Conservation (phyloP, 306 rosid species). For the Quercus rubra region DNA sequence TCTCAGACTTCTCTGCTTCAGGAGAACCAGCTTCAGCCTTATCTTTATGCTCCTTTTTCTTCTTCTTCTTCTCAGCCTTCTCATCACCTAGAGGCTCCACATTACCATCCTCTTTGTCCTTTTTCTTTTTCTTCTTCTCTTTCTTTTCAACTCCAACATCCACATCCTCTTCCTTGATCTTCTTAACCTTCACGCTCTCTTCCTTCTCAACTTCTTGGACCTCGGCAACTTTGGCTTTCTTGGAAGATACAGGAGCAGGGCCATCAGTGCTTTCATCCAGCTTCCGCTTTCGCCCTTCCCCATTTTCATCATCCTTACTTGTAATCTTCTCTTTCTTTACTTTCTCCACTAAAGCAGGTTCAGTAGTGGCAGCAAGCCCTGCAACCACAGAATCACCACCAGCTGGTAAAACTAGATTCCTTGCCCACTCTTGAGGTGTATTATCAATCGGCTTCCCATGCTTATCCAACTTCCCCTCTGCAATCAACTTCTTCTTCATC, state of each 20-base stretch:
- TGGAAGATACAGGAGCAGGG: slow-evolving; percentile 31
- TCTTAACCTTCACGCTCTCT: slow-evolving; percentile 23
- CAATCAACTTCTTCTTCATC: slow-evolving; percentile 67
- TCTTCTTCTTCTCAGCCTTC: slow-evolving; percentile 29
- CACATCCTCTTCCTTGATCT: slow-evolving; percentile 16
- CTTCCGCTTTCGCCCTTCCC: slow-evolving; percentile 48
- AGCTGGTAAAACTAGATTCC: slow-evolving; percentile 56
- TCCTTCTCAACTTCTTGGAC: slow-evolving; percentile 24
- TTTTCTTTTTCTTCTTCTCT: slow-evolving; percentile 51
- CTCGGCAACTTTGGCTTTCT: slow-evolving; percentile 48
- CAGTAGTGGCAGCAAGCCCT: slow-evolving; percentile 47
- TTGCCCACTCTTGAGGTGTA: slow-evolving; percentile 68
- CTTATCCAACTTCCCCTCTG: slow-evolving; percentile 67
- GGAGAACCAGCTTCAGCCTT: slow-evolving; percentile 42
- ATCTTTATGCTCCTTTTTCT: slow-evolving; percentile 35
- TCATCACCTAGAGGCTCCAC: slow-evolving; percentile 35
- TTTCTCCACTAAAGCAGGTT: slow-evolving; percentile 18
- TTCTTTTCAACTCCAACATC: slow-evolving; percentile 40
- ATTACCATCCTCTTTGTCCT: slow-evolving; percentile 39
- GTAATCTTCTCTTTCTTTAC: slow-evolving; percentile 25
- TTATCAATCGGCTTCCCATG: slow-evolving; percentile 70
- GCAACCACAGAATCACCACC: slow-evolving; percentile 68
- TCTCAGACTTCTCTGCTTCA: slow-evolving; percentile 53
- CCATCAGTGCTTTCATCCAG: slow-evolving; percentile 35
- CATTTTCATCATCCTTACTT: slow-evolving; percentile 25